Conservation (phyloP, 495 filamentous ascomycete genomes). For the Aspergillus kassunensis region DNA sequence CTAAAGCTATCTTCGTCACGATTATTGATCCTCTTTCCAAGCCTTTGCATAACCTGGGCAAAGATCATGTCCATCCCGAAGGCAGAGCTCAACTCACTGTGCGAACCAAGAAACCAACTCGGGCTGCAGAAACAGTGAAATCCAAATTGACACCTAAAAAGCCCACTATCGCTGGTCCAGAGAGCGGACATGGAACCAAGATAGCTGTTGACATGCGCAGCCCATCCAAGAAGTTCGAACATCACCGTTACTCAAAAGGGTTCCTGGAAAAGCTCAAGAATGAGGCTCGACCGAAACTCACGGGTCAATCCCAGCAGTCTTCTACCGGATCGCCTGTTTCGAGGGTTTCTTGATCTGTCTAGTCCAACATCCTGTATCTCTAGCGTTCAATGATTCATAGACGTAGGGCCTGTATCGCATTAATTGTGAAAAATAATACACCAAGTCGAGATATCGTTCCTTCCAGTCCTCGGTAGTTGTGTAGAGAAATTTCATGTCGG, state of each 20-base stretch:
- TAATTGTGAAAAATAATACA: no score
- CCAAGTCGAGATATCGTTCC: no score
- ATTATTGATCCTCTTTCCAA: constrained; percentile 17
- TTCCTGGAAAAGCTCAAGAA: neutral
- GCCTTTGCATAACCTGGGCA: no score
- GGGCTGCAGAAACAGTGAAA: neutral
- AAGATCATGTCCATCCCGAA: no score
- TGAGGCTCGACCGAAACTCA: neutral
- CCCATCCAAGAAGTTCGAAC: neutral
- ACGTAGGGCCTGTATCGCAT: no score
- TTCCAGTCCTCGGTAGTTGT: no score
- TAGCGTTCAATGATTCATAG: neutral
- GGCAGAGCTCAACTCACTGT: no score
- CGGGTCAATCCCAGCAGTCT: neutral
- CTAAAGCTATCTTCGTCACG: constrained; percentile 16
- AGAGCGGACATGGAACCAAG: neutral
- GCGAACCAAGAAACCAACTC: neutral
- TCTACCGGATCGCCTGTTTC: neutral
- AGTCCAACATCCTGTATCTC: neutral
- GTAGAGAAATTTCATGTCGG: no score
- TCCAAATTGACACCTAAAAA: neutral
- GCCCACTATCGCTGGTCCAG: neutral
- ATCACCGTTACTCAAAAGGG: neutral
- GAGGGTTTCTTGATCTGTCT: neutral
- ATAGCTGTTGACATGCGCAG: neutral